Percentiles rank a stretch among this genome's conserved stretches.
Evolutionary conservation across 441 rosid species (phyloP).

Genomic region (Pelargonium cotyledonis): DNA sequence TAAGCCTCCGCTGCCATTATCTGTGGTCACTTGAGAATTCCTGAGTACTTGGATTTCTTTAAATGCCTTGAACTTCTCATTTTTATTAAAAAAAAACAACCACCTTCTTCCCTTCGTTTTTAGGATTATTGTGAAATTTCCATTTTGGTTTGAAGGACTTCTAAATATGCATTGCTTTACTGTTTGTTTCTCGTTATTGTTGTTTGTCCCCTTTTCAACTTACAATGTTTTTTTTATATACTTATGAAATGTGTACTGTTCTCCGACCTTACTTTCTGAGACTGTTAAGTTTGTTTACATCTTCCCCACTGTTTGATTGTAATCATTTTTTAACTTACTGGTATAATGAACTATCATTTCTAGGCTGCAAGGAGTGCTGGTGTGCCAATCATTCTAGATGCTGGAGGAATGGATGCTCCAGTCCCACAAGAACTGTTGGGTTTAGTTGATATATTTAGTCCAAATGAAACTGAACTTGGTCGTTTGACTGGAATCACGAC

Average conservation of each 20-base stretch:
- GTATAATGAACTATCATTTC: constrained; percentile 1
- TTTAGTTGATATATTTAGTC: constrained; percentile 68
- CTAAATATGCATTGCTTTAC: no score
- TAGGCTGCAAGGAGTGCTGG: constrained; percentile 78
- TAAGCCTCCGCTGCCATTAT: no score
- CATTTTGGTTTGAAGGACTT: no score
- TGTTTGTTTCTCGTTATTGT: no score
- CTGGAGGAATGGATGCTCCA: constrained; percentile 90
- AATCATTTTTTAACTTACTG: background rate
- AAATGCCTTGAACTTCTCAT: no score
- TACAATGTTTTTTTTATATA: no score
- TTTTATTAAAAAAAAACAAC: no score
- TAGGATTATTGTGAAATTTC: no score
- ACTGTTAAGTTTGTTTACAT: background rate
- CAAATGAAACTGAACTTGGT: constrained; percentile 76
- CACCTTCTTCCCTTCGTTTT: no score
- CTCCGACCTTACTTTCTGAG: background rate
- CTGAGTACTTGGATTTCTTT: no score
- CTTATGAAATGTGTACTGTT: background rate
- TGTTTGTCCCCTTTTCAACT: no score
- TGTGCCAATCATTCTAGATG: constrained; percentile 81
- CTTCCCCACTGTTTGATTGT: background rate
- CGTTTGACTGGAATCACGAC: constrained; percentile 77
- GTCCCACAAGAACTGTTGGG: constrained; percentile 54
- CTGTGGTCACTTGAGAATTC: no score